Evolutionary conservation across 441 rosid genomes (phyloP), one percentile per base, ranked within the genome.

Genomic region (Euphorbia corollata): DNA sequence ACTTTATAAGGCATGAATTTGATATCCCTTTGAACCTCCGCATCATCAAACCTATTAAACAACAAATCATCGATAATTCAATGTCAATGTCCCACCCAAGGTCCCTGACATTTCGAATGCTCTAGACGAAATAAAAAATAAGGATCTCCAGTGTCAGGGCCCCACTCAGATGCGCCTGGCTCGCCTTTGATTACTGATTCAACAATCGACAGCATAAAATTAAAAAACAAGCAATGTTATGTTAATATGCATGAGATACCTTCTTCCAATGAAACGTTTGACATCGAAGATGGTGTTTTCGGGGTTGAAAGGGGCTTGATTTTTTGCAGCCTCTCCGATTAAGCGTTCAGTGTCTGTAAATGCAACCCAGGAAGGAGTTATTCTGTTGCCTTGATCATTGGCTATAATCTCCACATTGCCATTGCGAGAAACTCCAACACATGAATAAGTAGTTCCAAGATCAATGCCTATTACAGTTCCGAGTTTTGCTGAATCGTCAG

Each of bases 351-450:
- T 73, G 16, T 79, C 88, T n/a, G 86, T 81, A 70, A 86, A 86
- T 6, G 88, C 88, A 24, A 86, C 86, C 88, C 88, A 82, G 0
- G 90, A 81, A 12, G 90, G 88, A 47, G 88, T 86, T 54, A 86
- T 82, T 69, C 90, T 76, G 76, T 84, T 84, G 2, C 88, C 90
- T 57, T 84, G 86, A 79, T 86, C 85, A 74, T 86, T 86, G 43
- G 91, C 88, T 77, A 86, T 74, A 55, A 84, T 81, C 71, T 86
- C 88, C 30, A 82, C 77, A 32, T 71, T 73, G 10, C 83, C 81
- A 50, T 81, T 75, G 58, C 70, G 71, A 60, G 77, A 75, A n/a
- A 84, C 80, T 7, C 80, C 91, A 32, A 86, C 86, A 50, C 88
- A 82, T 5, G 90, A 84, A 60, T 82, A 82, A 18, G 88, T 85